These are phyloP conservation scores for Oryza longistaminata DNA, from an alignment of 176 grass and related monocot species.

Conservation along the genomic window DNA sequence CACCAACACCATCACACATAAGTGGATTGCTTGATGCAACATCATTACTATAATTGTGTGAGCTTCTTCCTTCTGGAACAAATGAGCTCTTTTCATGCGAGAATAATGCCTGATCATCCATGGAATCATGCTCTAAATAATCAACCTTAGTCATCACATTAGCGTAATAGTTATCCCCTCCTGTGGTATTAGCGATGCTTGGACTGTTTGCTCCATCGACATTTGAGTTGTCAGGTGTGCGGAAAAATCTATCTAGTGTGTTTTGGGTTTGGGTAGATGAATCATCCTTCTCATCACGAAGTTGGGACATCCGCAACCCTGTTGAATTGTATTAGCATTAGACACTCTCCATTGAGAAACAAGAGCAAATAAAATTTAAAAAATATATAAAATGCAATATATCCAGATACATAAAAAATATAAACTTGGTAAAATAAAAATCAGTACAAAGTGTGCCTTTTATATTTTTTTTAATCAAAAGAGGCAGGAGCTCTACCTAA, in stretches of 20 bases:
- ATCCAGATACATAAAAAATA: slow-evolving; percentile 1
- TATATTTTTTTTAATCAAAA: background rate
- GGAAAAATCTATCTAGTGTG: slow-evolving; percentile 69
- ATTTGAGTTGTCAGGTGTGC: slow-evolving; percentile 27
- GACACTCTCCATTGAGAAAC: background rate
- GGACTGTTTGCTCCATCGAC: slow-evolving; percentile 11
- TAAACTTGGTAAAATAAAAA: slow-evolving; percentile 6
- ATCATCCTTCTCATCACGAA: slow-evolving; percentile 64
- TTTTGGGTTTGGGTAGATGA: slow-evolving; percentile 59
- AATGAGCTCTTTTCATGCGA: slow-evolving; percentile 30
- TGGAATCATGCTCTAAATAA: slow-evolving; percentile 12
- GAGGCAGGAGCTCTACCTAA: background rate
- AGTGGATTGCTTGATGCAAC: background rate
- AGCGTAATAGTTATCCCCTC: background rate
- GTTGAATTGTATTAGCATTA: slow-evolving; percentile 17
- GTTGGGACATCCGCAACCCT: slow-evolving; percentile 90
- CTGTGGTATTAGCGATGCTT: slow-evolving; percentile 7
- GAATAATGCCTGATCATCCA: slow-evolving; percentile 29
- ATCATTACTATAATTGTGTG: background rate
- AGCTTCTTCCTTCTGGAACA: slow-evolving; percentile 42
- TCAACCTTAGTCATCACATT: slow-evolving; percentile 10
- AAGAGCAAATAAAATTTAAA: slow-evolving; percentile 14
- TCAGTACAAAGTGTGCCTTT: background rate
- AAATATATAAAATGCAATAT: slow-evolving; percentile 2
- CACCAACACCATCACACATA: background rate